Conservation (phyloP, 1,139 yeast species). For the Candida anutae region DNA sequence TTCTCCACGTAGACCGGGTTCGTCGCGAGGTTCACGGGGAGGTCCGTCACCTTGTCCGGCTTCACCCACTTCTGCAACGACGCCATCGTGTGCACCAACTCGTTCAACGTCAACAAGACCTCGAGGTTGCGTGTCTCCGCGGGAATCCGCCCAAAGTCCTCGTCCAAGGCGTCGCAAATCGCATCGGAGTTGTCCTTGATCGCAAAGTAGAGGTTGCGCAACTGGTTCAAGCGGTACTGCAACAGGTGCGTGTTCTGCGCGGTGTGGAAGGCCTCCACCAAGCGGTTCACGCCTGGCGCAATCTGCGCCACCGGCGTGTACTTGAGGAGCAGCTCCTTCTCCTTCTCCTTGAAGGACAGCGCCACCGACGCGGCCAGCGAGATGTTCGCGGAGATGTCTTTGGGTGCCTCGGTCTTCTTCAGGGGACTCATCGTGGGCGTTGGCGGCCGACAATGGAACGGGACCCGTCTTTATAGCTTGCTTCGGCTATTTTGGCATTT, state of each 20-base stretch:
- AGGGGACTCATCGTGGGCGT: no score
- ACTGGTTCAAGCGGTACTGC: constrained; percentile 51
- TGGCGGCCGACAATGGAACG: no score
- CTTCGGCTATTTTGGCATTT: no score
- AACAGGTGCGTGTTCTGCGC: constrained; percentile 46
- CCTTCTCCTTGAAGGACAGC: no score
- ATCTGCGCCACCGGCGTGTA: constrained; percentile 48
- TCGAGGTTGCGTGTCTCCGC: constrained; percentile 61
- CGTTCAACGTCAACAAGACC: constrained; percentile 41
- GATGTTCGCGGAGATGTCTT: not conserved
- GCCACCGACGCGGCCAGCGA: no score
- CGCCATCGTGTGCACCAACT: constrained; percentile 52
- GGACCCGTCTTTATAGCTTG: no score
- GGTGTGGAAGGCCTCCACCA: constrained; percentile 37
- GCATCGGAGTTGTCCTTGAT: constrained; percentile 52
- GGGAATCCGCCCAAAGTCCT: constrained; percentile 60
- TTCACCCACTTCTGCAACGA: constrained; percentile 56
- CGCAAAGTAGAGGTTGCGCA: constrained; percentile 63
- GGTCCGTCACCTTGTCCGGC: constrained; percentile 39
- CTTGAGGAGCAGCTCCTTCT: constrained; percentile 10
- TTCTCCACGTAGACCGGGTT: constrained; percentile 48
- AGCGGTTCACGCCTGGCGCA: constrained; percentile 34
- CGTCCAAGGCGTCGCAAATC: constrained; percentile 49
- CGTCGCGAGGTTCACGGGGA: constrained; percentile 40
- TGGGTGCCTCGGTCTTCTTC: no score